phyloP scores from a whole-genome alignment of 306 rosid genomes.

The Datisca glomerata region DNA sequence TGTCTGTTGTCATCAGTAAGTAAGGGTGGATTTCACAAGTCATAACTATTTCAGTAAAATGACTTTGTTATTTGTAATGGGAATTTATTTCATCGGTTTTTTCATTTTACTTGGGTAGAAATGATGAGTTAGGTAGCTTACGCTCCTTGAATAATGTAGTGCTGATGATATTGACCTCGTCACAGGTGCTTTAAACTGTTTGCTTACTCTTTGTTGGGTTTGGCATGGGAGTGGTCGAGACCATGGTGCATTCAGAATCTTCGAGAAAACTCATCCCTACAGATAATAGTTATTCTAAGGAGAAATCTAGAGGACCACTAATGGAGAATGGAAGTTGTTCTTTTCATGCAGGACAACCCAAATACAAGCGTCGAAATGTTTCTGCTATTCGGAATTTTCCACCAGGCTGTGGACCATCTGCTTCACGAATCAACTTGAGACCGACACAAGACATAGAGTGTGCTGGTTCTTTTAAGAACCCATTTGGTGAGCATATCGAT shows the following conservation, averaged over 20 bases:
- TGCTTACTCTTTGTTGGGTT: too few relatives aligned
- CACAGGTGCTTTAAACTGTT: too few relatives aligned
- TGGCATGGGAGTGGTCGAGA: slow-evolving; percentile 28
- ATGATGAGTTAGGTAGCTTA: too few relatives aligned
- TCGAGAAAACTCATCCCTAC: slow-evolving; percentile 17
- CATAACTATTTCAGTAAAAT: too few relatives aligned
- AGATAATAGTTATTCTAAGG: slow-evolving; percentile 26
- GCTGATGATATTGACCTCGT: too few relatives aligned
- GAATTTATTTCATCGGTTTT: too few relatives aligned
- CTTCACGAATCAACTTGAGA: slow-evolving; percentile 8
- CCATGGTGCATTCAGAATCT: slow-evolving; percentile 17
- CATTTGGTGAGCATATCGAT: slow-evolving; percentile 9
- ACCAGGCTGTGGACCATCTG: slow-evolving; percentile 52
- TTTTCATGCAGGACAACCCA: slow-evolving; percentile 5
- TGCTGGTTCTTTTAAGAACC: slow-evolving; percentile 6
- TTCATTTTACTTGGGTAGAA: too few relatives aligned
- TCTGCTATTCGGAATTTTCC: slow-evolving; percentile 78
- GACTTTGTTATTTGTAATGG: too few relatives aligned
- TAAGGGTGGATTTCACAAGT: too few relatives aligned
- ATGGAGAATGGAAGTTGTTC: slow-evolving; percentile 31
- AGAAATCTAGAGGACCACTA: slow-evolving; percentile 16
- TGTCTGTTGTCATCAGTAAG: too few relatives aligned
- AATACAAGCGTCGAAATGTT: slow-evolving; percentile 35
- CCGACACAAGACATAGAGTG: slow-evolving; percentile 2
- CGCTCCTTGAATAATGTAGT: too few relatives aligned